Evolutionary conservation across 2,329 filamentous ascomycete genomes (phyloP).

Genomic region (Bisporella sp.): DNA sequence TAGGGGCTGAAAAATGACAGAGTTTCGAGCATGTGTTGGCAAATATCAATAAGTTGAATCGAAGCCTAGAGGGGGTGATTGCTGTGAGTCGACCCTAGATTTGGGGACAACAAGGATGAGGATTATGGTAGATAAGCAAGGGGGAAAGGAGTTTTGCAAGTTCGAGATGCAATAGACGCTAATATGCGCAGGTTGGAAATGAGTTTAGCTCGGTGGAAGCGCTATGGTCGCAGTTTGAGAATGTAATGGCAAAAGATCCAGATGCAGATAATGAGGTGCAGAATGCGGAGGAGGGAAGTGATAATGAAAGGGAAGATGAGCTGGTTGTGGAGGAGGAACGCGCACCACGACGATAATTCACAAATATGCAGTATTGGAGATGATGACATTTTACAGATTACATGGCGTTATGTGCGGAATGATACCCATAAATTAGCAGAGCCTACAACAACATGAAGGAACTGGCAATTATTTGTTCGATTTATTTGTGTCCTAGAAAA

Average conservation of each 20-base stretch:
- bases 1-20: conserved; percentile 29
- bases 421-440: conserved; percentile 18
- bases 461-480: conserved; percentile 3
- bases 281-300: conserved; percentile 11
- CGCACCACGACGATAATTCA: neutral
- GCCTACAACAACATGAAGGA: neutral
- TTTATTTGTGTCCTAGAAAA: conserved; percentile 29
- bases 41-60: conserved; percentile 93
- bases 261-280: neutral
- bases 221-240: conserved; percentile 95
- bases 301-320: conserved; percentile 5
- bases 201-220: conserved; percentile 97
- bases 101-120: too few relatives aligned
- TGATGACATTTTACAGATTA: neutral
- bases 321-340: neutral
- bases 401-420: neutral
- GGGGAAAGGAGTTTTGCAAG: neutral
- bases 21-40: conserved; percentile 85
- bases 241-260: conserved; percentile 69
- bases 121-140: too few relatives aligned
- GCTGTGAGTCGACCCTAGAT: conserved; percentile 47
- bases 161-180: neutral
- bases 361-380: neutral
- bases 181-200: conserved; percentile 64
- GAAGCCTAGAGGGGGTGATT: conserved; percentile 84